phyloP scores from a whole-genome alignment of 352 stramenopile genomes.

The Phytopythium vexans region DNA sequence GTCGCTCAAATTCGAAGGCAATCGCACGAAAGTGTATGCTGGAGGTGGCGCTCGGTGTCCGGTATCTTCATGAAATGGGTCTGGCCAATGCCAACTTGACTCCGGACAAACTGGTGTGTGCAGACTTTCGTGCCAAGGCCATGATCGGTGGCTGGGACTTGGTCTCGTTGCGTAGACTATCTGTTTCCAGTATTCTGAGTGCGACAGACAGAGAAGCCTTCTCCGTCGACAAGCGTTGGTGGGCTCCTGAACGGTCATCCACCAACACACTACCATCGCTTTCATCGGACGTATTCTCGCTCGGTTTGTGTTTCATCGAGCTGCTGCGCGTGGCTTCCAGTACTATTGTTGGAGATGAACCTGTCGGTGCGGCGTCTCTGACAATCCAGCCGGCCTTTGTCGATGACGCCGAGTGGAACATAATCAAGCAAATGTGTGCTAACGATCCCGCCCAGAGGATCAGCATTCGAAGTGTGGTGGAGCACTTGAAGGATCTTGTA shows the following conservation, averaged over 20 bases:
- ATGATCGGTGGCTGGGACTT: constrained; percentile 1
- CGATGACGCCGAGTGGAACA: constrained; percentile 15
- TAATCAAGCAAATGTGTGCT: constrained; percentile 23
- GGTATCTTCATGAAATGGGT: constrained; percentile 22
- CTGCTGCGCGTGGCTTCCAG: neutral
- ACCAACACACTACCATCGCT: neutral
- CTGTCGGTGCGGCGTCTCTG: neutral
- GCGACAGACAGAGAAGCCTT: neutral
- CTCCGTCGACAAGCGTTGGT: neutral
- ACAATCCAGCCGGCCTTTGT: constrained; percentile 11
- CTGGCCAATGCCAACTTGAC: neutral
- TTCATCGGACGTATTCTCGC: neutral
- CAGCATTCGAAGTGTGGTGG: constrained; percentile 28
- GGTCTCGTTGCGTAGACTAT: neutral
- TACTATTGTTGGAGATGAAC: too few relatives aligned
- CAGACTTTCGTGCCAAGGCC: neutral
- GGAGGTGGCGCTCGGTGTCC: constrained; percentile 20
- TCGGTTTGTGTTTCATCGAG: constrained; percentile 1
- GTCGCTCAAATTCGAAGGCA: neutral
- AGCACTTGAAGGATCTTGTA: constrained; percentile 18
- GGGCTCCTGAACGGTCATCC: neutral
- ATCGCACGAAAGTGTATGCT: constrained; percentile 13
- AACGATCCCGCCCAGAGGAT: constrained; percentile 4
- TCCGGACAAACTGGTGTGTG: neutral
- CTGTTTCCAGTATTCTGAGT: neutral